Conservation (phyloP, 257 asterid species). For the Jaltomata sinuosa region DNA sequence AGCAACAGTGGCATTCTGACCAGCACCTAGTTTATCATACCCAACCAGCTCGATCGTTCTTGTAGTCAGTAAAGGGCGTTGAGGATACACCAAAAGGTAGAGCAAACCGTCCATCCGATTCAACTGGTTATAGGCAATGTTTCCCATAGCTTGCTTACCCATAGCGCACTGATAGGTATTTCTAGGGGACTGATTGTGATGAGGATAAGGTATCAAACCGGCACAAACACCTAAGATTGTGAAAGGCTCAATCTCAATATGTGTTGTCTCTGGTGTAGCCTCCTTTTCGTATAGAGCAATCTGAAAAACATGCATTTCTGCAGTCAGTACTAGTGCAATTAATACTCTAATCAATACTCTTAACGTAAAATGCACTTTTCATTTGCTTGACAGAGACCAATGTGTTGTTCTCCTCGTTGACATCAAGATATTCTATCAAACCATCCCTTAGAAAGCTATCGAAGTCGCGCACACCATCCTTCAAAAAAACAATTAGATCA, state of each 20-base stretch:
- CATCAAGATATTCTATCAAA: constrained; percentile 93
- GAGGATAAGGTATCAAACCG: constrained; percentile 98
- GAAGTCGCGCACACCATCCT: constrained; percentile 90
- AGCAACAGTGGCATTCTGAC: constrained; percentile 96
- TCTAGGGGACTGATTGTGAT: constrained; percentile 99
- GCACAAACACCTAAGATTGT: constrained; percentile 87
- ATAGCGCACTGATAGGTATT: constrained; percentile 99
- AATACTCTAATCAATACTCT: too few relatives aligned
- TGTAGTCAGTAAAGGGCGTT: constrained; percentile 86
- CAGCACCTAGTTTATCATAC: constrained; percentile 94
- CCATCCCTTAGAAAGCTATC: constrained; percentile 80
- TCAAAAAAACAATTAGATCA: constrained; percentile 14
- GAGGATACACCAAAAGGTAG: constrained; percentile 94
- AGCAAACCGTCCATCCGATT: constrained; percentile 80
- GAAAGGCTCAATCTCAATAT: constrained; percentile 94
- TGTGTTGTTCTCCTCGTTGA: constrained; percentile 94
- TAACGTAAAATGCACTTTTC: background rate
- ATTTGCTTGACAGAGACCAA: constrained; percentile 40
- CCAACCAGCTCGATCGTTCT: constrained; percentile 88
- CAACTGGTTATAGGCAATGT: constrained; percentile 89
- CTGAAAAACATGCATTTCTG: constrained; percentile 28
- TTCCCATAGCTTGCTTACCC: constrained; percentile 99
- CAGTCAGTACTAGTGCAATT: constrained; percentile 5
- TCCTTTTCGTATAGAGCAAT: constrained; percentile 81
- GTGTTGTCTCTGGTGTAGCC: constrained; percentile 74